These are phyloP conservation scores for Suhomyces sp. DNA, from an alignment of 805 yeast genomes.

Conservation along the genomic window DNA sequence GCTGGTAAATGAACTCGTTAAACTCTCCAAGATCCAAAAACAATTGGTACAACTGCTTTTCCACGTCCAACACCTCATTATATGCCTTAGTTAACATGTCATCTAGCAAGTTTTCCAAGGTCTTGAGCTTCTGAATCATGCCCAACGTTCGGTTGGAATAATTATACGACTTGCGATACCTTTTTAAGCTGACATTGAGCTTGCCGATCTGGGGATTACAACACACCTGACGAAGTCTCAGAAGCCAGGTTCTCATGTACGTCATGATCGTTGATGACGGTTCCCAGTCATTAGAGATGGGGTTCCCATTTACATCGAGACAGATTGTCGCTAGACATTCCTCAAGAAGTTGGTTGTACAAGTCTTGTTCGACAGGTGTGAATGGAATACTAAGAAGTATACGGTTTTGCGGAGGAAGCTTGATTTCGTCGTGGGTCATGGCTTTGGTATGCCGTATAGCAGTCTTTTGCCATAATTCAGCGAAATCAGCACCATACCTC, in stretches of 20 bases:
- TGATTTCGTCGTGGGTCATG: slow-evolving; percentile 74
- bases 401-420: slow-evolving; percentile 75
- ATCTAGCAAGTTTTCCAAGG: slow-evolving; percentile 63
- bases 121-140: slow-evolving; percentile 31
- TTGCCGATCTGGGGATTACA: slow-evolving; percentile 66
- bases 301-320: slow-evolving; percentile 50
- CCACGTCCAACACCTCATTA: slow-evolving; percentile 45
- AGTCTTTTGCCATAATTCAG: slow-evolving; percentile 48
- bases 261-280: slow-evolving; percentile 39
- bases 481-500: slow-evolving; percentile 21
- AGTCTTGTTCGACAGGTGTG: slow-evolving; percentile 79
- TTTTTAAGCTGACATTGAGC: slow-evolving; percentile 21
- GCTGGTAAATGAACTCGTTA: slow-evolving; percentile 53
- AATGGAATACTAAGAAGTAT: slow-evolving; percentile 70
- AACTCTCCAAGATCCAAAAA: slow-evolving; percentile 66
- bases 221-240: slow-evolving; percentile 70
- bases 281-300: slow-evolving; percentile 48
- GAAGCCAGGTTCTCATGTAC: slow-evolving; percentile 67
- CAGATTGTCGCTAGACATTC: slow-evolving; percentile 60
- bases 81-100: slow-evolving; percentile 59
- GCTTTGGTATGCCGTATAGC: slow-evolving; percentile 81
- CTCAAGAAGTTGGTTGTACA: slow-evolving; percentile 62
- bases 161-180: slow-evolving; percentile 18
- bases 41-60: slow-evolving; percentile 45
- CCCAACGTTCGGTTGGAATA: slow-evolving; percentile 14